Evolutionary conservation across 345 rosid species (phyloP).

Genomic region (Dipteronia sinensis): DNA sequence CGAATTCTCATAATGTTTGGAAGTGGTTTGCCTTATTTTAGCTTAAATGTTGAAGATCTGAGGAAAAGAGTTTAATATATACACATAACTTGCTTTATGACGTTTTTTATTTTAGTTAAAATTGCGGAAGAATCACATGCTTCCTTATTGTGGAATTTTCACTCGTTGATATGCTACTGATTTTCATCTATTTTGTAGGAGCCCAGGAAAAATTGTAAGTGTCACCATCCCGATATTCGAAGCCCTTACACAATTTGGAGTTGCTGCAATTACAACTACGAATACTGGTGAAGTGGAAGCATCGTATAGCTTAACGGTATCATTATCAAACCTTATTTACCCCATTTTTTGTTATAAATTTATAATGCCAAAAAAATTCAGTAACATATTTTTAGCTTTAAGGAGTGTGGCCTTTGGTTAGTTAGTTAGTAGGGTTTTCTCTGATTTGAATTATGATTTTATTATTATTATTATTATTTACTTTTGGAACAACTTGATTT

Average conservation of each 20-base stretch:
- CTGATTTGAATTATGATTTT: not conserved
- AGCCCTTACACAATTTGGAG: slow-evolving; percentile 86
- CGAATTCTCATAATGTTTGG: not conserved
- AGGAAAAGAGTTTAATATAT: not conserved
- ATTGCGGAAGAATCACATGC: not conserved
- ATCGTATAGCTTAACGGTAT: slow-evolving; percentile 90
- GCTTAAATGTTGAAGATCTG: not conserved
- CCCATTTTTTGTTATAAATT: slow-evolving; percentile 2
- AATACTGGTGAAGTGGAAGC: slow-evolving; percentile 91
- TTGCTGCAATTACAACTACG: slow-evolving; percentile 66
- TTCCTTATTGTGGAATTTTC: slow-evolving; percentile 10
- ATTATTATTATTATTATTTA: not conserved
- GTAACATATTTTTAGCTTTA: slow-evolving; percentile 3
- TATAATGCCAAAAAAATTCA: not conserved
- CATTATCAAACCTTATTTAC: not conserved
- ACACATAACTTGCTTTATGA: not conserved
- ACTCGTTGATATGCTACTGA: not conserved
- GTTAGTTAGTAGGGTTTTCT: no score
- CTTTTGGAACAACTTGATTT: not conserved
- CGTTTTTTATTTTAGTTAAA: slow-evolving; percentile 7
- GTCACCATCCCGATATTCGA: slow-evolving; percentile 80
- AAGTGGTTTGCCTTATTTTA: slow-evolving; percentile 3
- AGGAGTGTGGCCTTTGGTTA: not conserved
- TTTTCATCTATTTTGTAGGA: slow-evolving; percentile 45
- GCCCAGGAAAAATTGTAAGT: slow-evolving; percentile 83